Conservation (phyloP, 768 basidiomycete genomes). For the Calocera cornea region DNA sequence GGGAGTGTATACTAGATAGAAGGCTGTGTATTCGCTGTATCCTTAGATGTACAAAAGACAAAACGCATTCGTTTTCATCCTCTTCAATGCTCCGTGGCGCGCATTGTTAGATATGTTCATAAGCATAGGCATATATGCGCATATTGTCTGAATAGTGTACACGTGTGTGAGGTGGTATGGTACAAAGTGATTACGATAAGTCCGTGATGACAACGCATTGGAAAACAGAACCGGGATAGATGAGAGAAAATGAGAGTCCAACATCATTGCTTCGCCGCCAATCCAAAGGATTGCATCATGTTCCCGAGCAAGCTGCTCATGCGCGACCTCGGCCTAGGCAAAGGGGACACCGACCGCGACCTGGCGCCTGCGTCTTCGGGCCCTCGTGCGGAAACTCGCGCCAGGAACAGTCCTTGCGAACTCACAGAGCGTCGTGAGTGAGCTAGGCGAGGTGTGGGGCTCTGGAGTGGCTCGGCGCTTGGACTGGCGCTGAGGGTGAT, state of each 20-base stretch:
- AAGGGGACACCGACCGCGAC: background rate
- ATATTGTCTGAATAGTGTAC: background rate
- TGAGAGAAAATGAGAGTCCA: too few species aligned
- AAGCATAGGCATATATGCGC: background rate
- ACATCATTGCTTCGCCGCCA: background rate
- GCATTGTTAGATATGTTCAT: background rate
- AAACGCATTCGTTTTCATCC: background rate
- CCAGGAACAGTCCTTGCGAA: too few species aligned
- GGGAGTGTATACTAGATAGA: background rate
- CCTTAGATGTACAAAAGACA: slow-evolving; percentile 2
- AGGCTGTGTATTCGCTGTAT: slow-evolving; percentile 2
- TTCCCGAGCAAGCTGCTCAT: background rate
- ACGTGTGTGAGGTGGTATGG: background rate
- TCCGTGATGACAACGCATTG: too few species aligned
- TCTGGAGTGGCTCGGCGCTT: too few species aligned
- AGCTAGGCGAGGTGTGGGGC: too few species aligned
- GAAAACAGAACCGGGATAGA: too few species aligned
- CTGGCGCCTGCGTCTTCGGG: too few species aligned
- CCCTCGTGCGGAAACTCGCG: too few species aligned
- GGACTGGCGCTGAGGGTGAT: too few species aligned
- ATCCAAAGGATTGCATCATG: background rate
- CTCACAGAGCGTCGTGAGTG: too few species aligned
- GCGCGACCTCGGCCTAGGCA: background rate
- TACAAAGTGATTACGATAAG: too few species aligned
- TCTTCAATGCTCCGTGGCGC: background rate